Evolutionary conservation across 2,329 filamentous ascomycete genomes (phyloP).

Genomic region (Lachnum nothofagi): DNA sequence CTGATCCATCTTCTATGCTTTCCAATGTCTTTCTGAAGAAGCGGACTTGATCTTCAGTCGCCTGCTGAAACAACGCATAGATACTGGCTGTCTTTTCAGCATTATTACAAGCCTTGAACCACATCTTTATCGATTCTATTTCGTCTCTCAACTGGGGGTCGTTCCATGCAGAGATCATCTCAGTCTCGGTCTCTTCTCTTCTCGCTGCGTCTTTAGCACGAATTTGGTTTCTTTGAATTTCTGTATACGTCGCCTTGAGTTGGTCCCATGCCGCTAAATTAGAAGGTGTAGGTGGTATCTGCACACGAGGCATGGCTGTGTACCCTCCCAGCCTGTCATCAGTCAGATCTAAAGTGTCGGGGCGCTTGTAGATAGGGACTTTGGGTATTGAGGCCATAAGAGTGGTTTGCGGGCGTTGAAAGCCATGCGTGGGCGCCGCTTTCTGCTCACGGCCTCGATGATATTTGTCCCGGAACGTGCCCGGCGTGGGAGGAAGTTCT

Average conservation of each 20-base stretch:
- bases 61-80: neutral
- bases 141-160: neutral
- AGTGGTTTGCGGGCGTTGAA: neutral
- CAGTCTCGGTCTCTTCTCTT: neutral
- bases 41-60: neutral
- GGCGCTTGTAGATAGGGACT: neutral
- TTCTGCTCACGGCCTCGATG: neutral
- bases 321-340: neutral
- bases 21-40: neutral
- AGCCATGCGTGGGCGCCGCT: neutral
- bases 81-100: neutral
- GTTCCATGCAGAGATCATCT: neutral
- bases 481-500: neutral
- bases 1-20: neutral
- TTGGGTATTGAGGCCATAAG: neutral
- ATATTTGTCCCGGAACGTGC: constrained; percentile 1
- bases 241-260: neutral
- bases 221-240: neutral
- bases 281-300: neutral
- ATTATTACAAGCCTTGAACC: neutral
- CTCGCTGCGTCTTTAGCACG: neutral
- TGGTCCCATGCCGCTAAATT: no score
- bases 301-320: neutral
- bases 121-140: neutral
- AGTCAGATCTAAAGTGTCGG: neutral